phyloP scores from a whole-genome alignment of 176 grass and related monocot species.

The Triticum dicoccoides region DNA sequence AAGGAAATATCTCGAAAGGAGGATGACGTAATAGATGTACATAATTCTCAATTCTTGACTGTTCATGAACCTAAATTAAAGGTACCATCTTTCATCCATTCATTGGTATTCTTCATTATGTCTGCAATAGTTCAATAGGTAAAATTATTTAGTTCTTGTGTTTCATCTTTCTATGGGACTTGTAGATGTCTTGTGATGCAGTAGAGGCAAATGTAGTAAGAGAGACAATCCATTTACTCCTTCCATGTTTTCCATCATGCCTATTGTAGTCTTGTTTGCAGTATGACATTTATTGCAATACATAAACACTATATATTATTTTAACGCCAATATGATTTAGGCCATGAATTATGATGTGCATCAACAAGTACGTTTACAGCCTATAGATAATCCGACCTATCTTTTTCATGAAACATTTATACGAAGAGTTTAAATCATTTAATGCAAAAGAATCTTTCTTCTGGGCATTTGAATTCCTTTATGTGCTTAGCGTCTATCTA shows the following conservation, averaged over 20 bases:
- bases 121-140: neutral
- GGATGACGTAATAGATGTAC: constrained; percentile 86
- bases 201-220: constrained; percentile 1
- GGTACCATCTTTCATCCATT: constrained; percentile 47
- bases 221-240: neutral
- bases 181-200: neutral
- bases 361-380: constrained; percentile 15
- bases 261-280: neutral
- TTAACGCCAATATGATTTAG: neutral
- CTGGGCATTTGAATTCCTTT: neutral
- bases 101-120: neutral
- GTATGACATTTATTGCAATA: neutral
- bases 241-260: neutral
- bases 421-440: constrained; percentile 10
- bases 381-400: neutral
- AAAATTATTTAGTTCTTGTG: neutral
- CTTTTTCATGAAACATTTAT: constrained; percentile 1
- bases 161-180: neutral
- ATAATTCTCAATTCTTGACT: constrained; percentile 60
- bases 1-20: constrained; percentile 95
- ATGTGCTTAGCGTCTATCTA: neutral
- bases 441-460: neutral
- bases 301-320: neutral
- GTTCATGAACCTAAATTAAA: constrained; percentile 96
- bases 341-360: constrained; percentile 6